These are phyloP conservation scores for Fusarium proliferatum DNA, from an alignment of 2,329 filamentous ascomycete genomes.

Conservation along the genomic window DNA sequence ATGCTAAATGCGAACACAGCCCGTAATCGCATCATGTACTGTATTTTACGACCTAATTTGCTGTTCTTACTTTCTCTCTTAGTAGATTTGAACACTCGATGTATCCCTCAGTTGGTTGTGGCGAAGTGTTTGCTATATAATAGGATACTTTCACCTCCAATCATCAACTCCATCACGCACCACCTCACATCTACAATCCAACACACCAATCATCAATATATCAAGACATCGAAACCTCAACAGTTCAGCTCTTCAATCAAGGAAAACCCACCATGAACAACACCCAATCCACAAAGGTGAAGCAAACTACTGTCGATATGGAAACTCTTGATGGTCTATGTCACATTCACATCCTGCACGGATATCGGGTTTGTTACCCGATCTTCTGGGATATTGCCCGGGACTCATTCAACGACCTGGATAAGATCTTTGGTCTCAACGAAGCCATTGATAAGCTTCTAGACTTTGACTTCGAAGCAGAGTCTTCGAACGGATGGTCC, in stretches of 20 bases:
- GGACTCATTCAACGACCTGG: background rate
- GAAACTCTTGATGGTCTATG: background rate
- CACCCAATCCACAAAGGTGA: too few species aligned
- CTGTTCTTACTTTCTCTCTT: background rate
- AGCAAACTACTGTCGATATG: background rate
- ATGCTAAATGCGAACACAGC: background rate
- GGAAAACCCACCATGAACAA: rapidly evolving
- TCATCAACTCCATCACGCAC: background rate
- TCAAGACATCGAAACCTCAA: too few species aligned
- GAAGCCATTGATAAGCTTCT: background rate
- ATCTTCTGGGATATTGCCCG: background rate
- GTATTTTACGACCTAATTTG: background rate
- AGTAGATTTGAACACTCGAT: rapidly evolving
- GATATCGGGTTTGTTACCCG: background rate
- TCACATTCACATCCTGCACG: background rate
- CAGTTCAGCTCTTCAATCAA: background rate
- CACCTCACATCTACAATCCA: background rate
- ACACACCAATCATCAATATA: background rate
- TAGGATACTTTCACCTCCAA: rapidly evolving
- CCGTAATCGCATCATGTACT: too few species aligned
- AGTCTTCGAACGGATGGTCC: background rate
- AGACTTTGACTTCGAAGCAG: background rate
- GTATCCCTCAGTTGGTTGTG: rapidly evolving
- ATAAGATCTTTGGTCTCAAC: background rate
- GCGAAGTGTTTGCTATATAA: background rate